These are phyloP conservation scores for Panaeolus papilionaceus DNA, from an alignment of 768 basidiomycete genomes.

Conservation along the genomic window DNA sequence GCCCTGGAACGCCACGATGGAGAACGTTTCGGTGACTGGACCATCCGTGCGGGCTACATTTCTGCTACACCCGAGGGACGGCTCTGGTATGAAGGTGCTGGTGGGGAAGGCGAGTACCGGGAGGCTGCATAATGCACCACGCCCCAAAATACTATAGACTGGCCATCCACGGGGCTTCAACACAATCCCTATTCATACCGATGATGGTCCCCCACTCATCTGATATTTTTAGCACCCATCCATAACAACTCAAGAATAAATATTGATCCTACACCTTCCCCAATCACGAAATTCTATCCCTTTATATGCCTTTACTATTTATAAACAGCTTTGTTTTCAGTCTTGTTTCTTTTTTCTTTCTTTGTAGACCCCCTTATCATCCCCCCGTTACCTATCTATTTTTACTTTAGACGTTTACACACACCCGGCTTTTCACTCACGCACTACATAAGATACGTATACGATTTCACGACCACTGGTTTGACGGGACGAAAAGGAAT, in stretches of 20 bases:
- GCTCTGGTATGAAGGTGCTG: slow-evolving; percentile 86
- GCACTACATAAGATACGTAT: neutral
- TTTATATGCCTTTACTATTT: neutral
- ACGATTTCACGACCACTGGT: neutral
- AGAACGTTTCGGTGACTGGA: slow-evolving; percentile 96
- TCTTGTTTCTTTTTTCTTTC: neutral
- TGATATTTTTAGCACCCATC: neutral
- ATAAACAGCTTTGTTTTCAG: neutral
- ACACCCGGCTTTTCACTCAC: neutral
- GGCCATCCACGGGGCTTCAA: neutral
- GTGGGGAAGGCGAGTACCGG: slow-evolving; percentile 71
- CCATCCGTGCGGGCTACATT: slow-evolving; percentile 91
- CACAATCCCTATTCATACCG: neutral
- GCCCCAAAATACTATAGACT: slow-evolving; percentile 7
- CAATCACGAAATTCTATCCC: neutral
- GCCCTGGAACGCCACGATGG: slow-evolving; percentile 86
- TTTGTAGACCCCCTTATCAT: neutral
- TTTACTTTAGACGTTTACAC: slow-evolving; percentile 5
- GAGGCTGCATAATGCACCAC: slow-evolving; percentile 31
- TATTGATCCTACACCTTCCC: neutral
- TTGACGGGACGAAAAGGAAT: slow-evolving; percentile 2
- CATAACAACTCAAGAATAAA: neutral
- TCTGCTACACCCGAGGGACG: slow-evolving; percentile 83
- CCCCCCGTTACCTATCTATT: neutral
- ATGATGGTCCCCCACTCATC: neutral